These are phyloP conservation scores for Starmerella davenportii DNA, from an alignment of 805 yeast genomes.

Conservation along the genomic window DNA sequence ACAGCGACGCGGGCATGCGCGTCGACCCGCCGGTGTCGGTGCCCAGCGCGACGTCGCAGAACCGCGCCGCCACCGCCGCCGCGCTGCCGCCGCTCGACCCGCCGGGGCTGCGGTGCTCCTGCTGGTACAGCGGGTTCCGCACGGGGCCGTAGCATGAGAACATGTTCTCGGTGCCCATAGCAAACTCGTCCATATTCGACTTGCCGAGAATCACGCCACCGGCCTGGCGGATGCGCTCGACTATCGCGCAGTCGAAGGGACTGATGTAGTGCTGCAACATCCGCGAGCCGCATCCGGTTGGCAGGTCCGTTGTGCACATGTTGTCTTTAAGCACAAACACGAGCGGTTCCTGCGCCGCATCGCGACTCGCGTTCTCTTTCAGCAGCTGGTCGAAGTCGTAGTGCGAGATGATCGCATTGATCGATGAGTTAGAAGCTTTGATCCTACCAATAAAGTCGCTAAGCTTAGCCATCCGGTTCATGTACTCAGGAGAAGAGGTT, in stretches of 20 bases:
- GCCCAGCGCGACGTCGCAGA: constrained; percentile 64
- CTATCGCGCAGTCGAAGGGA: constrained; percentile 71
- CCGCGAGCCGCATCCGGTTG: constrained; percentile 67
- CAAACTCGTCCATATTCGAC: constrained; percentile 89
- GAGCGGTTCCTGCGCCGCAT: constrained; percentile 3
- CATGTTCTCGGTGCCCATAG: constrained; percentile 55
- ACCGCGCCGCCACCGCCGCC: constrained; percentile 62
- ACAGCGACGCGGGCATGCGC: constrained; percentile 76
- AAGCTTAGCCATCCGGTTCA: constrained; percentile 5
- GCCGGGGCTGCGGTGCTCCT: constrained; percentile 37
- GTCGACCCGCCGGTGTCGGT: constrained; percentile 98
- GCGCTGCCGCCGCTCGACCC: constrained; percentile 97
- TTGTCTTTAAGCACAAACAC: constrained; percentile 58
- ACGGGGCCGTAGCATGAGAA: constrained; percentile 22
- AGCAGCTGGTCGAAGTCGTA: constrained; percentile 9
- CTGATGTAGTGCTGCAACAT: constrained; percentile 42
- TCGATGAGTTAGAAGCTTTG: constrained; percentile 13
- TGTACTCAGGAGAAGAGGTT: constrained; percentile 1
- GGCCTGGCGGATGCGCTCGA: constrained; percentile 31
- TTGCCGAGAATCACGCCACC: constrained; percentile 50
- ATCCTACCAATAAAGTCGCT: constrained; percentile 17
- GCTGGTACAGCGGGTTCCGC: constrained; percentile 27
- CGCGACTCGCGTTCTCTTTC: constrained; percentile 4
- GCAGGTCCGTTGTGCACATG: constrained; percentile 42
- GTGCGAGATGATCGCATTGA: constrained; percentile 21